Evolutionary conservation across 805 yeast genomes (phyloP).

Genomic region (Isabelozyma heimii): DNA sequence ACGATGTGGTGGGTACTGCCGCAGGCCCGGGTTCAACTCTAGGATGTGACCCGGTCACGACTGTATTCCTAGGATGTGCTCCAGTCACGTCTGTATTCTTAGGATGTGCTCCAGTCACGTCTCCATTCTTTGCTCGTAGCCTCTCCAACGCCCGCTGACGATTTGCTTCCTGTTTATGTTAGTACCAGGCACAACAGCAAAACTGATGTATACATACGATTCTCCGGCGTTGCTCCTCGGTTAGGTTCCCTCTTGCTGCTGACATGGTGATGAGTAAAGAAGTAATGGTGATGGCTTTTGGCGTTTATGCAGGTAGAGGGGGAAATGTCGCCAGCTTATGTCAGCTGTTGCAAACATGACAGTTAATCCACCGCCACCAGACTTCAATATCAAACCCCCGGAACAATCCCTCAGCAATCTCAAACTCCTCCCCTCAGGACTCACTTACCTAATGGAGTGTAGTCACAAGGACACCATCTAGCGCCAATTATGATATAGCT

Average conservation of each 20-base stretch:
- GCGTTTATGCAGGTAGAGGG: neutral
- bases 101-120: slow-evolving; percentile 1
- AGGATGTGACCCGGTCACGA: neutral
- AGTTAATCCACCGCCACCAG: neutral
- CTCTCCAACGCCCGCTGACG: slow-evolving; percentile 61
- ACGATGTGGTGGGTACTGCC: slow-evolving; percentile 2
- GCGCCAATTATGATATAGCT: too few species aligned
- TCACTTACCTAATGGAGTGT: too few species aligned
- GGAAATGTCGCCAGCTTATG: neutral
- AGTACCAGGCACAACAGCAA: neutral
- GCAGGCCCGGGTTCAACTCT: slow-evolving; percentile 3
- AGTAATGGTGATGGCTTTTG: neutral
- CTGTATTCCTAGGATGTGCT: too few species aligned
- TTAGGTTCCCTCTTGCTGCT: slow-evolving; percentile 20
- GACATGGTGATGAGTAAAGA: slow-evolving; percentile 11
- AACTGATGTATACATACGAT: slow-evolving; percentile 27
- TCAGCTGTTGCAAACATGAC: neutral
- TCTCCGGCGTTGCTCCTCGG: slow-evolving; percentile 31
- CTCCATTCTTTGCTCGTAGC: slow-evolving; percentile 37
- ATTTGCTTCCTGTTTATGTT: slow-evolving; percentile 51
- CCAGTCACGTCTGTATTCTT: too few species aligned
- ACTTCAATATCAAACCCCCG: neutral
- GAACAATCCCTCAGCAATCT: too few species aligned
- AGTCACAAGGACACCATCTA: too few species aligned
- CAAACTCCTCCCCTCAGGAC: too few species aligned